Evolutionary conservation across 495 filamentous ascomycete species (phyloP).

Genomic region (Barbatosphaeria neglecta): DNA sequence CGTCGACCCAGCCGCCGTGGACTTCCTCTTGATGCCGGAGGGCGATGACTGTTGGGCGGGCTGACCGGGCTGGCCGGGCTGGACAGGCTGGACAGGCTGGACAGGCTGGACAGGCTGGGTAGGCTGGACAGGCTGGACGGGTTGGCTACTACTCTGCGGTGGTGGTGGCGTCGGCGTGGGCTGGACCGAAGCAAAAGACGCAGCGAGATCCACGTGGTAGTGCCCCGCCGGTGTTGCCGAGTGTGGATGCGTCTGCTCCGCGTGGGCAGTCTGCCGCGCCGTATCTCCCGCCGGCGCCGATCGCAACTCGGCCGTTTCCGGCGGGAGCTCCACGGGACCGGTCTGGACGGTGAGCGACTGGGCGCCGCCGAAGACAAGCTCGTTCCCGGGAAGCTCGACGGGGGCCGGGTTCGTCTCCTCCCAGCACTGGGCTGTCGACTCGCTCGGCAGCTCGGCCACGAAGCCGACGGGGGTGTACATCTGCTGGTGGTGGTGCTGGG

Average conservation of each 20-base stretch:
- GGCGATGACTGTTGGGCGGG: not conserved
- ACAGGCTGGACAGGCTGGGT: too few relatives aligned
- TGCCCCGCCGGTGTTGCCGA: too few relatives aligned
- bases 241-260: not conserved
- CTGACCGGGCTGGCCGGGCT: too few relatives aligned
- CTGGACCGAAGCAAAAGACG: too few relatives aligned
- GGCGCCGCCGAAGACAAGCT: slow-evolving; percentile 5
- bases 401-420: slow-evolving; percentile 28
- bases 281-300: slow-evolving; percentile 1
- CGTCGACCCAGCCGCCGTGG: not conserved
- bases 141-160: too few relatives aligned
- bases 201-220: too few relatives aligned
- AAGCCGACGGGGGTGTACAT: slow-evolving; percentile 21
- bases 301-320: slow-evolving; percentile 15
- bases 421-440: slow-evolving; percentile 18
- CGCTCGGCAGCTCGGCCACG: slow-evolving; percentile 32
- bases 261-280: not conserved
- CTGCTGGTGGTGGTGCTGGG: slow-evolving; percentile 4
- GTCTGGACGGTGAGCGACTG: slow-evolving; percentile 8
- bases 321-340: slow-evolving; percentile 20
- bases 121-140: too few relatives aligned
- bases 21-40: not conserved
- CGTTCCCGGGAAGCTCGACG: slow-evolving; percentile 25
- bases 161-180: not conserved
- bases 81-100: too few relatives aligned